Evolutionary conservation across 1,284 basidiomycete species (phyloP).

Genomic region (Mycena sp.): DNA sequence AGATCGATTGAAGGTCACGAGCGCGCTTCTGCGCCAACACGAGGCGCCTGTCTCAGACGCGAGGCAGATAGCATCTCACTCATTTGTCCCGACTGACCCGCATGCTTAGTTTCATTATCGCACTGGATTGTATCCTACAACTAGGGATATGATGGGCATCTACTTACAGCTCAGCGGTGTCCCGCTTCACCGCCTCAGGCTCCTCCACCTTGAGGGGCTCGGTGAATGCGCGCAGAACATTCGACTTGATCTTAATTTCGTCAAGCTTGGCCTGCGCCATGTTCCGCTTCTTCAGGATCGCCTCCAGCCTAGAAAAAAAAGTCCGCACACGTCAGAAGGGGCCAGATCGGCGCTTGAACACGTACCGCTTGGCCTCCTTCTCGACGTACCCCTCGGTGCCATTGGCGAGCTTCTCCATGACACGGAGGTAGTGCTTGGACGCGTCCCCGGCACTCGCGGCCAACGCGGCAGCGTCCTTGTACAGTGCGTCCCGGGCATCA

Average conservation of each 20-base stretch:
- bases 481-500: conserved; percentile 66
- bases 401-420: conserved; percentile 89
- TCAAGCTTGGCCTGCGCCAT: conserved; percentile 86
- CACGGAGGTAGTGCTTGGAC: conserved; percentile 87
- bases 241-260: conserved; percentile 93
- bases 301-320: conserved; percentile 58
- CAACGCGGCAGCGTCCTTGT: conserved; percentile 67
- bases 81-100: neutral
- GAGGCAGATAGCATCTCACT: conserved; percentile 14
- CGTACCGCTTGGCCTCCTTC: conserved; percentile 89
- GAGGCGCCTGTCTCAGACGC: conserved; percentile 26
- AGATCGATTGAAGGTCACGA: conserved; percentile 24
- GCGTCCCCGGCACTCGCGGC: conserved; percentile 57
- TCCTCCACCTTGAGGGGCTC: conserved; percentile 57
- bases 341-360: neutral
- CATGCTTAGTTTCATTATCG: neutral
- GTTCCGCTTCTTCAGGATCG: conserved; percentile 79
- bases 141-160: too few species aligned
- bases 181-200: conserved; percentile 51
- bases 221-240: conserved; percentile 84
- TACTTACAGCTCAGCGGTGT: conserved; percentile 57
- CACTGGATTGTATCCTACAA: too few species aligned
- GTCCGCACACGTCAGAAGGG: conserved; percentile 33
- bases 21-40: conserved; percentile 18
- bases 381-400: conserved; percentile 82